Evolutionary conservation across 2,329 filamentous ascomycete species (phyloP).

Genomic region (Aspergillus jensenii): DNA sequence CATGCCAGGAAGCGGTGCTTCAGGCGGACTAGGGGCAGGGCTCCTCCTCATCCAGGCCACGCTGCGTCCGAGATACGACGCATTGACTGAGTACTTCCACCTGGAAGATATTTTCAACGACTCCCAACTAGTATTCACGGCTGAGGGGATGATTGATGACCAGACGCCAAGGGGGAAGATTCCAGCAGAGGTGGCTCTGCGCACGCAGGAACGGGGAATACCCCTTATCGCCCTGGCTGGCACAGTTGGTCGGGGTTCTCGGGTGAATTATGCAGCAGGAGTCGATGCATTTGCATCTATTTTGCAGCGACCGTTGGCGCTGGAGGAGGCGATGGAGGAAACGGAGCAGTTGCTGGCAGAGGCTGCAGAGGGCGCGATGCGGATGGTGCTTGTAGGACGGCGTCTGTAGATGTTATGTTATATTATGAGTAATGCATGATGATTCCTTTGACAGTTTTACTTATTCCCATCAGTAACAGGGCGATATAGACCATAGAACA

Average conservation of each 20-base stretch:
- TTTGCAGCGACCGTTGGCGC: slow-evolving; percentile 26
- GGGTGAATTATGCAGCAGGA: slow-evolving; percentile 33
- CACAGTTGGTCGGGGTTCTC: slow-evolving; percentile 40
- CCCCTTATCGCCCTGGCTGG: slow-evolving; percentile 50
- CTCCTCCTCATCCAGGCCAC: slow-evolving; percentile 49
- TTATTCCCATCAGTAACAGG: too few species aligned
- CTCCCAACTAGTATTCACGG: slow-evolving; percentile 54
- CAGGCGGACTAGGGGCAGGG: slow-evolving; percentile 54
- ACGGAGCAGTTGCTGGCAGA: slow-evolving; percentile 27
- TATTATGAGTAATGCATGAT: too few species aligned
- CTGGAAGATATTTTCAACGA: slow-evolving; percentile 48
- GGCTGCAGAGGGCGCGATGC: slow-evolving; percentile 31
- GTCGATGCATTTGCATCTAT: slow-evolving; percentile 36
- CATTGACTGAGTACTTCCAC: slow-evolving; percentile 53
- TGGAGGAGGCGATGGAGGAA: slow-evolving; percentile 29
- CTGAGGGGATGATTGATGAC: slow-evolving; percentile 54
- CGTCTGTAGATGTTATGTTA: neutral
- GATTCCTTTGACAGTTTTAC: too few species aligned
- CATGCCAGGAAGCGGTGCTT: slow-evolving; percentile 51
- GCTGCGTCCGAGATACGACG: slow-evolving; percentile 50
- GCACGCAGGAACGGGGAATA: slow-evolving; percentile 47
- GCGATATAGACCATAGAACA: too few species aligned
- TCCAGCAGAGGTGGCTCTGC: slow-evolving; percentile 52
- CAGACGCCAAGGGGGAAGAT: slow-evolving; percentile 56
- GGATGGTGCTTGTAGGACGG: slow-evolving; percentile 26